Evolutionary conservation across 2,329 filamentous ascomycete species (phyloP).

Genomic region (Leptographium wingfieldii): DNA sequence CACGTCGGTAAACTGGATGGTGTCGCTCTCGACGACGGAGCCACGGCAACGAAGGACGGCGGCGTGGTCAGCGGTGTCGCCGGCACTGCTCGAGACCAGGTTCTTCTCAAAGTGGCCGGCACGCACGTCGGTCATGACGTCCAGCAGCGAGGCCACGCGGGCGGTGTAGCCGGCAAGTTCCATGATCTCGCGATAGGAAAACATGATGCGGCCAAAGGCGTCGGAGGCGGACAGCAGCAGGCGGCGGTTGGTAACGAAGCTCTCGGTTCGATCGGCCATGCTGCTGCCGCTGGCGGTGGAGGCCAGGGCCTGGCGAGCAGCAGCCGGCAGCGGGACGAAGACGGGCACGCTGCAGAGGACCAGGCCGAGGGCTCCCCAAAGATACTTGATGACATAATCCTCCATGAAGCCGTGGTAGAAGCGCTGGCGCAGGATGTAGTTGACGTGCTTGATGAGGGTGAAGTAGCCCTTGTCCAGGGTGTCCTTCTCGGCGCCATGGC

Average conservation of each 20-base stretch:
- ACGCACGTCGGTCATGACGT: constrained; percentile 90
- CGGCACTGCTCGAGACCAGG: constrained; percentile 69
- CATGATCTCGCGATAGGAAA: constrained; percentile 94
- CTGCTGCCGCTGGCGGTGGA: constrained; percentile 18
- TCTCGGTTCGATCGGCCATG: constrained; percentile 61
- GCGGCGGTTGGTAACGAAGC: constrained; percentile 86
- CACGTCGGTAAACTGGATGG: constrained; percentile 78
- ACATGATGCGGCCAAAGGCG: constrained; percentile 92
- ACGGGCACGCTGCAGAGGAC: constrained; percentile 89
- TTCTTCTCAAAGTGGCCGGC: constrained; percentile 92
- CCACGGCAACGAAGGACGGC: constrained; percentile 74
- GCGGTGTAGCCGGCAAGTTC: constrained; percentile 93
- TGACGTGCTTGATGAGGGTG: constrained; percentile 97
- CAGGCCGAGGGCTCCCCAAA: constrained; percentile 90
- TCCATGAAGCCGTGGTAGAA: constrained; percentile 99
- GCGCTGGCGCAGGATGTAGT: constrained; percentile 77
- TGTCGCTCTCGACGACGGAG: constrained; percentile 64
- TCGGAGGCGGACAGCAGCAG: constrained; percentile 90
- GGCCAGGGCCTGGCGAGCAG: constrained; percentile 22
- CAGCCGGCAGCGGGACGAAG: constrained; percentile 76
- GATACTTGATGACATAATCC: constrained; percentile 98
- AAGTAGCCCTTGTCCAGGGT: constrained; percentile 97
- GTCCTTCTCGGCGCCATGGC: constrained; percentile 90
- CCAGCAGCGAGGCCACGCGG: constrained; percentile 74
- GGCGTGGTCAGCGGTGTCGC: constrained; percentile 67